A percentile compares a stretch with the other conserved stretches of the same genome.
phyloP scores from a whole-genome alignment of 306 rosid species.

The Morella rubra region DNA sequence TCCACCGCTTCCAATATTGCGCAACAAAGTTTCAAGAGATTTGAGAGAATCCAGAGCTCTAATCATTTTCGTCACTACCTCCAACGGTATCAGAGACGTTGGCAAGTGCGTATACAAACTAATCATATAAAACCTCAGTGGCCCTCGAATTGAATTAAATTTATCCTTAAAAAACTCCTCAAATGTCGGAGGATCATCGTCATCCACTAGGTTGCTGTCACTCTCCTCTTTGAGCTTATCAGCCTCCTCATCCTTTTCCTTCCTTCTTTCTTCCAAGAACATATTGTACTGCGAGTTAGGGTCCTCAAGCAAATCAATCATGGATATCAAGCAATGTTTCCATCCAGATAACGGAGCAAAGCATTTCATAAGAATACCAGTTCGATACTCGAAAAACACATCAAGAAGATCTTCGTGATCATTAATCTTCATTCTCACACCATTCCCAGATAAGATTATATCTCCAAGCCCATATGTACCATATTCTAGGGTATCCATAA shows the following conservation, averaged over 20 bases:
- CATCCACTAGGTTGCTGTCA: background rate
- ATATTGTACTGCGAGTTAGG: slow-evolving; percentile 14
- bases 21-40: background rate
- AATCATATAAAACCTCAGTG: slow-evolving; percentile 17
- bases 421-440: slow-evolving; percentile 24
- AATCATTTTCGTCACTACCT: background rate
- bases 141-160: slow-evolving; percentile 9
- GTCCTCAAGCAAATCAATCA: slow-evolving; percentile 34
- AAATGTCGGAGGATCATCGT: slow-evolving; percentile 13
- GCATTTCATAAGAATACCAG: background rate
- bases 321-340: slow-evolving; percentile 10
- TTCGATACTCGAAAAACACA: slow-evolving; percentile 30
- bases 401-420: slow-evolving; percentile 20
- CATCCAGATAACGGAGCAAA: slow-evolving; percentile 13
- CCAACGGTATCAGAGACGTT: slow-evolving; percentile 34
- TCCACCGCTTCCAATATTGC: background rate
- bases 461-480: slow-evolving; percentile 35
- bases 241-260: too few species aligned
- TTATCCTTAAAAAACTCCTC: slow-evolving; percentile 30
- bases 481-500: background rate
- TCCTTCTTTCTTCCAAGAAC: slow-evolving; percentile 4
- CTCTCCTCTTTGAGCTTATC: background rate
- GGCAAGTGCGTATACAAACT: slow-evolving; percentile 51
- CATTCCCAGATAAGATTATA: slow-evolving; percentile 36
- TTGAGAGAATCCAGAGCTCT: background rate